Percentiles rank a stretch among this genome's conserved stretches.
These are phyloP conservation scores for Pleurotus giganteus DNA, from an alignment of 768 basidiomycete species.

Conservation along the genomic window DNA sequence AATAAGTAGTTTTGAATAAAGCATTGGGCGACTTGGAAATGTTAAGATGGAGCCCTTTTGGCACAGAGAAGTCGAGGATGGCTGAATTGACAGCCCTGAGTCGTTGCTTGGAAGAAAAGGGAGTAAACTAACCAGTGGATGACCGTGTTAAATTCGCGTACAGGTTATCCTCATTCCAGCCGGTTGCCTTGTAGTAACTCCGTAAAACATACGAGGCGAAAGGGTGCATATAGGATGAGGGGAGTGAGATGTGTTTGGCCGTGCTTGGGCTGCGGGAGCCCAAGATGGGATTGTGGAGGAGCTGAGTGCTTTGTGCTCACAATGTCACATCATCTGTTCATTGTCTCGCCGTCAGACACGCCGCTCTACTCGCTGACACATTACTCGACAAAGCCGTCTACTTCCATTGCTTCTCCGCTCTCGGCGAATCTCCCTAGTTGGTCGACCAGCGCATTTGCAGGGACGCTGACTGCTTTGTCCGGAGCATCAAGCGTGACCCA, in stretches of 20 bases:
- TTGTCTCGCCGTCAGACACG: slow-evolving; percentile 84
- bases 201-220: slow-evolving; percentile 87
- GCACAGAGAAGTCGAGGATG: slow-evolving; percentile 89
- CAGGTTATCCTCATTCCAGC: slow-evolving; percentile 96
- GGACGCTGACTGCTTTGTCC: slow-evolving; percentile 82
- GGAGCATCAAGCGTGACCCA: slow-evolving; percentile 72
- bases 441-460: slow-evolving; percentile 91
- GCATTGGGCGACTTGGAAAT: slow-evolving; percentile 88
- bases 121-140: slow-evolving; percentile 61
- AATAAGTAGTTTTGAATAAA: slow-evolving; percentile 86
- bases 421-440: slow-evolving; percentile 84
- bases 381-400: slow-evolving; percentile 71
- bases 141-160: slow-evolving; percentile 89
- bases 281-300: not conserved
- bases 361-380: slow-evolving; percentile 84
- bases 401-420: slow-evolving; percentile 60
- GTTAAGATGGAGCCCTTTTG: slow-evolving; percentile 73
- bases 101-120: not conserved
- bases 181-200: slow-evolving; percentile 87
- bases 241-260: not conserved
- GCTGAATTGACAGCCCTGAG: slow-evolving; percentile 42
- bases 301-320: slow-evolving; percentile 5
- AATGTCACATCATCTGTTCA: slow-evolving; percentile 88
- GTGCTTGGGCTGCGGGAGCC: not conserved
- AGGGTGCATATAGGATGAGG: slow-evolving; percentile 61